Conservation (phyloP, 2,329 filamentous ascomycete species). For the Ilyonectria destructans region DNA sequence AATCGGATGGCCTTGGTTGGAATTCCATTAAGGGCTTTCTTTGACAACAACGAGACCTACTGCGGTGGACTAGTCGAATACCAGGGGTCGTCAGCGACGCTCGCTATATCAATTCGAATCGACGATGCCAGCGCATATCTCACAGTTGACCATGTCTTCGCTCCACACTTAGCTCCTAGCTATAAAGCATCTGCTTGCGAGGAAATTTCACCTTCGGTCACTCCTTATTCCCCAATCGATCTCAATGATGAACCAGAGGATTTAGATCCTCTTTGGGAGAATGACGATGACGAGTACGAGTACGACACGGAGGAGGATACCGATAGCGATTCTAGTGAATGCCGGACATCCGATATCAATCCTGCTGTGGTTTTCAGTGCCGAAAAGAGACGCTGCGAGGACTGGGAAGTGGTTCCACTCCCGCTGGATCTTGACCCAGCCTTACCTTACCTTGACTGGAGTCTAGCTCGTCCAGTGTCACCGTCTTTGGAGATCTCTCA, state of each 20-base stretch:
- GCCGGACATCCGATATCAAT: not conserved
- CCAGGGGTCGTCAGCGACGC: not conserved
- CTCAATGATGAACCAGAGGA: not conserved
- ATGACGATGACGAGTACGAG: constrained; percentile 14
- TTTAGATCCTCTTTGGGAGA: not conserved
- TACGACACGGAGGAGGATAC: not conserved
- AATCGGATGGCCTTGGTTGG: not conserved
- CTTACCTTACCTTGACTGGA: constrained; percentile 3
- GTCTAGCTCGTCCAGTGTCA: not conserved
- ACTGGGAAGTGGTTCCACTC: not conserved
- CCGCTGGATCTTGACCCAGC: not conserved
- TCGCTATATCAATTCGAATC: constrained; percentile 6
- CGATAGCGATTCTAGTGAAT: not conserved
- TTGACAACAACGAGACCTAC: not conserved
- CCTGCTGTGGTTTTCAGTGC: too few species aligned
- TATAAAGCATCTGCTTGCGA: not conserved
- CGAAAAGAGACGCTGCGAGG: not conserved
- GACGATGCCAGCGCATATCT: not conserved
- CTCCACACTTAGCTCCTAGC: too few species aligned
- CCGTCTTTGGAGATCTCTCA: not conserved
- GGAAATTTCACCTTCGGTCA: not conserved
- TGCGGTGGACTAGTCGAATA: constrained; percentile 1
- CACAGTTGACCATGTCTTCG: constrained; percentile 13
- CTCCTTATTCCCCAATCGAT: not conserved
- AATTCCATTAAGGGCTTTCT: not conserved